A percentile compares a stretch with the other conserved stretches of the same genome.
Evolutionary conservation across 805 yeast species (phyloP).

Genomic region (Wickerhamiella spandovensis): DNA sequence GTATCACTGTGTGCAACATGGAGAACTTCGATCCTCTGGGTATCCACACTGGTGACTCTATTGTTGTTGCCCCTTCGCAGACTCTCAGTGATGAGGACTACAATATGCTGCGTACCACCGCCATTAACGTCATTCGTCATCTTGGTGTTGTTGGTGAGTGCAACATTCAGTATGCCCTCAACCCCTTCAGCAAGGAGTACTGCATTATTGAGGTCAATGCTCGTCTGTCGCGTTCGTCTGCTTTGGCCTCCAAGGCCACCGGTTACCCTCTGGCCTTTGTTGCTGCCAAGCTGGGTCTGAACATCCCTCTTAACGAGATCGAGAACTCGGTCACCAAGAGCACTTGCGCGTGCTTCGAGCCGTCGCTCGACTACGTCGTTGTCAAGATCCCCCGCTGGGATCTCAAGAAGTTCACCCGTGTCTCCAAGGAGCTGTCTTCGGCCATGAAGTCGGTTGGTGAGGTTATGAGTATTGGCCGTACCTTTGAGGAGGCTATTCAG

Average conservation of each 20-base stretch:
- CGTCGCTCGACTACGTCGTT: slow-evolving; percentile 91
- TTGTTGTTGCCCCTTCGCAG: slow-evolving; percentile 97
- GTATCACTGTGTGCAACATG: slow-evolving; percentile 98
- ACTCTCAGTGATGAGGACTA: slow-evolving; percentile 93
- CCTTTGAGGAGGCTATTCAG: slow-evolving; percentile 94
- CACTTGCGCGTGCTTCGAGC: slow-evolving; percentile 95
- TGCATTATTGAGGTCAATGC: slow-evolving; percentile 98
- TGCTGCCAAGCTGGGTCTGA: slow-evolving; percentile 91
- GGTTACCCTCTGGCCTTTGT: slow-evolving; percentile 97
- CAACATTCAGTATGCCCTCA: slow-evolving; percentile 91
- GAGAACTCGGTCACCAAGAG: slow-evolving; percentile 86
- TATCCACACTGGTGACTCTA: slow-evolving; percentile 97
- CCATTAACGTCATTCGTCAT: slow-evolving; percentile 92
- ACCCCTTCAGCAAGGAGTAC: slow-evolving; percentile 87
- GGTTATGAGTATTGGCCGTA: slow-evolving; percentile 95
- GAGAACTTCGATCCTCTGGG: slow-evolving; percentile 98
- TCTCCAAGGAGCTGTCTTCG: slow-evolving; percentile 73
- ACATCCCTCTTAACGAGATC: slow-evolving; percentile 82
- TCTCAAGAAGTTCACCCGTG: slow-evolving; percentile 87
- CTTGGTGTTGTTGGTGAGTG: slow-evolving; percentile 99
- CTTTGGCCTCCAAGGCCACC: slow-evolving; percentile 96
- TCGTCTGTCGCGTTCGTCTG: slow-evolving; percentile 95
- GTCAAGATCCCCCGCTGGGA: slow-evolving; percentile 99
- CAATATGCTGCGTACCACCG: slow-evolving; percentile 95
- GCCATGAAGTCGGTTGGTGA: slow-evolving; percentile 99